Conservation (phyloP, 257 asterid genomes). For the Paulownia fortunei region DNA sequence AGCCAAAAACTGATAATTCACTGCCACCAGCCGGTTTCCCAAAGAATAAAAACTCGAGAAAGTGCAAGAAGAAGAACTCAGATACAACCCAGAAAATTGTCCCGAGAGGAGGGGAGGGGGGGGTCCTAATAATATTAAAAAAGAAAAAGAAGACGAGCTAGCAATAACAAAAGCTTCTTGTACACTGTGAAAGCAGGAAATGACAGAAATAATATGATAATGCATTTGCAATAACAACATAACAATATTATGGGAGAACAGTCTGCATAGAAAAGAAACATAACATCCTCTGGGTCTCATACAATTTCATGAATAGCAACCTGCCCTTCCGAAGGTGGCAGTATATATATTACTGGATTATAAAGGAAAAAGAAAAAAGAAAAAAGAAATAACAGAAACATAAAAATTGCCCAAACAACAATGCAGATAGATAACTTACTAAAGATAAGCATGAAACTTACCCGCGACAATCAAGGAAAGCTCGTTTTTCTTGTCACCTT, state of each 20-base stretch:
- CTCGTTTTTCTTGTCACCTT: constrained; percentile 45
- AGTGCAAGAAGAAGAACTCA: too few species aligned
- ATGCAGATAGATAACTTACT: background rate
- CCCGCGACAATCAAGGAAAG: constrained; percentile 84
- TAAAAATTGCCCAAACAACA: background rate
- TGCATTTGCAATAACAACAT: background rate
- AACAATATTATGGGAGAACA: background rate
- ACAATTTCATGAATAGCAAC: background rate
- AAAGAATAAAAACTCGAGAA: background rate
- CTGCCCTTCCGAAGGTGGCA: background rate
- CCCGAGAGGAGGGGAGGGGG: too few species aligned
- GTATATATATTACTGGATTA: background rate
- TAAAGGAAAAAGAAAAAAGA: background rate
- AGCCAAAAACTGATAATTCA: background rate
- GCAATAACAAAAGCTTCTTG: background rate
- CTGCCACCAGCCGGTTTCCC: background rate
- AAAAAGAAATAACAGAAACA: background rate
- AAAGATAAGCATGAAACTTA: constrained; percentile 29
- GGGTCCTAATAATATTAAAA: too few species aligned
- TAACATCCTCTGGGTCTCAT: background rate
- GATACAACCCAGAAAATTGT: too few species aligned
- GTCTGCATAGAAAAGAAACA: background rate
- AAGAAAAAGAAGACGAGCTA: background rate
- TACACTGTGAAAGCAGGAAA: background rate
- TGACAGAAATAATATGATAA: background rate